Base-by-base conservation (phyloP, 768 basidiomycete genomes). In the Suillus variegatus region DNA sequence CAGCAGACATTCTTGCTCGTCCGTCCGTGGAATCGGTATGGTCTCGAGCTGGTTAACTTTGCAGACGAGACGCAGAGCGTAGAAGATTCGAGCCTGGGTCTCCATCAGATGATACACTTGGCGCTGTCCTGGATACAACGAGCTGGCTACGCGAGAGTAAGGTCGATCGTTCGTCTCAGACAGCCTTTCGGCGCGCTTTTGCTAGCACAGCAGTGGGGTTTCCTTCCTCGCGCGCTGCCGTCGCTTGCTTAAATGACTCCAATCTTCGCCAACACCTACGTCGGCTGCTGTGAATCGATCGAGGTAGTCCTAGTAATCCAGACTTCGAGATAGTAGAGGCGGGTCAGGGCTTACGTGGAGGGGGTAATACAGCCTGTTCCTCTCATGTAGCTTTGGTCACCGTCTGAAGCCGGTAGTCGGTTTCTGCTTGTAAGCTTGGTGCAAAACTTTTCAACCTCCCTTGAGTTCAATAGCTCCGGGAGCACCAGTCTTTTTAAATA, bases 401-500 rank as follows among this genome's bases (percentile, higher is more conserved):
- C n/a, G 66, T 63, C 35, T 67, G 62, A 56, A 64, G 68, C 12
- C 66, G 68, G n/a, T 61, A 67, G 28, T 70, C 70, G 22, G 73
- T 61, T 44, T 78, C 75, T 10, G 75, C 72, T 35, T 71, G 69
- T 3, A 73, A 68, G 20, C 41, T 75, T 72, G 16, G 75, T 76
- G 64, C 77, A 74, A 28, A 83, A 72, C 63, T 83, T 83, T 83
- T 62, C 70, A 25, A 90, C 72, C 46, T 81, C 78, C 28, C 79
- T 76, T 13, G 74, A 71, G 0, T 77, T 80, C 18, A 74, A 77
- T 28, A 90, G 77, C 14, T 81, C 75, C 1, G 81, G 82, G 2
- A 91, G 78, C 7, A 90, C 77, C 16, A 78, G 73, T 22, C 69
- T 78, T 72, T 89, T 90, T 47, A 91, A 74, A 69, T 85, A 88